Conservation (phyloP, 2,329 filamentous ascomycete species). For the Colletotrichum melonis region DNA sequence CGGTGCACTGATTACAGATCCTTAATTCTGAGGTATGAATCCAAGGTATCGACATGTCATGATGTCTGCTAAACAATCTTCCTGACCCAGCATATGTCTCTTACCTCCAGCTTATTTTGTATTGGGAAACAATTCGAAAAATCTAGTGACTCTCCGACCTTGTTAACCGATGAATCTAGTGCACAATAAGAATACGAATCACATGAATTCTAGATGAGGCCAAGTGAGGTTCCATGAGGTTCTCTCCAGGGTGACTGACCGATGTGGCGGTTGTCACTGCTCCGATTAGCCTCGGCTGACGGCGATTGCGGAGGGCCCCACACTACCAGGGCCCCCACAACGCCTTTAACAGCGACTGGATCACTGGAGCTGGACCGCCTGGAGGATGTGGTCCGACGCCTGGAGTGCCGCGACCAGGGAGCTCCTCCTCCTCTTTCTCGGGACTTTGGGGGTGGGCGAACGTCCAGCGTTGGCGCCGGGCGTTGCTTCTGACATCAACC, state of each 20-base stretch:
- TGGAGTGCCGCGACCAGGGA: constrained; percentile 27
- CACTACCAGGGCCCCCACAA: constrained; percentile 13
- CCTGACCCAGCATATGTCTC: no score
- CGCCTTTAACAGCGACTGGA: constrained; percentile 13
- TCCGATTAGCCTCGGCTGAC: constrained; percentile 32
- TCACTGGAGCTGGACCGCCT: constrained; percentile 4
- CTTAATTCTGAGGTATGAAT: no score
- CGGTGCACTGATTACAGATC: no score
- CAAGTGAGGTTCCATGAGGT: constrained; percentile 19
- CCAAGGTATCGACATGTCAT: no score
- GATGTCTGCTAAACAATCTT: no score
- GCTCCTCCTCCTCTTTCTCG: background rate
- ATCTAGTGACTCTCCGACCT: background rate
- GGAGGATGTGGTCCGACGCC: background rate
- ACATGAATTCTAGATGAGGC: background rate
- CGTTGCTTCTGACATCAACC: constrained; percentile 28
- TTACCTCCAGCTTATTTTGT: background rate
- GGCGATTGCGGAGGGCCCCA: constrained; percentile 22
- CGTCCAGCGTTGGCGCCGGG: constrained; percentile 1
- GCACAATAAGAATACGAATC: background rate
- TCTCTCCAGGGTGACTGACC: constrained; percentile 3
- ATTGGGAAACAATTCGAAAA: background rate
- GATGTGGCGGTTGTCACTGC: constrained; percentile 5
- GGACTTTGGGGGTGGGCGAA: background rate
- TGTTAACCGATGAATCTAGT: background rate